Percentiles rank a stretch among this genome's conserved stretches.
Conservation (phyloP, 2,329 filamentous ascomycete genomes). For the Penicillium decumbens region DNA sequence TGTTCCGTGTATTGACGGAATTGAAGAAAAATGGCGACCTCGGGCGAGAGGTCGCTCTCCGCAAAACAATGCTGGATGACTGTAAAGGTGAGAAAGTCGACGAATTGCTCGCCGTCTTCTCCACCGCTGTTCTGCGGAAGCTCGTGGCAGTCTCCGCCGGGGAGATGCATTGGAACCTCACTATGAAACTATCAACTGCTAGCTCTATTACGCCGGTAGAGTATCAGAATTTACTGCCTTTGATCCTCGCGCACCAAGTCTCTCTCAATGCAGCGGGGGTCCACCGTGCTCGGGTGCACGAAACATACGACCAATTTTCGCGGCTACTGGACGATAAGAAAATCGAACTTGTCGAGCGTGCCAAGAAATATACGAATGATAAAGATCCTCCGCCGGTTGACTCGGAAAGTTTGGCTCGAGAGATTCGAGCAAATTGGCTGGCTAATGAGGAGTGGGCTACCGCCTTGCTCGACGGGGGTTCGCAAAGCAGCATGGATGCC, state of each 20-base stretch:
- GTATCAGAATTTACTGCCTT: slow-evolving; percentile 50
- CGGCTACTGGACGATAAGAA: slow-evolving; percentile 62
- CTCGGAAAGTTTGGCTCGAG: slow-evolving; percentile 28
- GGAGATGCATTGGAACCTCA: slow-evolving; percentile 46
- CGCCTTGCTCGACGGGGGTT: slow-evolving; percentile 64
- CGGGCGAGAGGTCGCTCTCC: slow-evolving; percentile 71
- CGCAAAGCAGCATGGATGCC: slow-evolving; percentile 52
- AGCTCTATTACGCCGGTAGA: slow-evolving; percentile 30
- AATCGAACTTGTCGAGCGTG: slow-evolving; percentile 45
- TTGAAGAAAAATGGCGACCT: slow-evolving; percentile 83
- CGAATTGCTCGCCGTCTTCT: slow-evolving; percentile 79
- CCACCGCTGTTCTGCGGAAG: slow-evolving; percentile 74
- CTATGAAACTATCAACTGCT: slow-evolving; percentile 55
- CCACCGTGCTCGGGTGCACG: slow-evolving; percentile 56
- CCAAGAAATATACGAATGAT: slow-evolving; percentile 23
- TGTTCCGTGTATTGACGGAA: slow-evolving; percentile 75
- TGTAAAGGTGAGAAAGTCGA: slow-evolving; percentile 88
- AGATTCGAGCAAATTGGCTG: slow-evolving; percentile 69
- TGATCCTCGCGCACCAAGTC: slow-evolving; percentile 69
- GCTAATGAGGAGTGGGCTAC: slow-evolving; percentile 72
- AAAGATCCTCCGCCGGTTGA: slow-evolving; percentile 36
- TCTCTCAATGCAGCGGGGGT: slow-evolving; percentile 59
- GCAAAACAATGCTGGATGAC: slow-evolving; percentile 95
- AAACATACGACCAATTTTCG: slow-evolving; percentile 60
- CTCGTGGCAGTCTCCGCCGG: slow-evolving; percentile 46